Evolutionary conservation across 2,329 filamentous ascomycete genomes (phyloP).

Genomic region (Fusarium albidum): DNA sequence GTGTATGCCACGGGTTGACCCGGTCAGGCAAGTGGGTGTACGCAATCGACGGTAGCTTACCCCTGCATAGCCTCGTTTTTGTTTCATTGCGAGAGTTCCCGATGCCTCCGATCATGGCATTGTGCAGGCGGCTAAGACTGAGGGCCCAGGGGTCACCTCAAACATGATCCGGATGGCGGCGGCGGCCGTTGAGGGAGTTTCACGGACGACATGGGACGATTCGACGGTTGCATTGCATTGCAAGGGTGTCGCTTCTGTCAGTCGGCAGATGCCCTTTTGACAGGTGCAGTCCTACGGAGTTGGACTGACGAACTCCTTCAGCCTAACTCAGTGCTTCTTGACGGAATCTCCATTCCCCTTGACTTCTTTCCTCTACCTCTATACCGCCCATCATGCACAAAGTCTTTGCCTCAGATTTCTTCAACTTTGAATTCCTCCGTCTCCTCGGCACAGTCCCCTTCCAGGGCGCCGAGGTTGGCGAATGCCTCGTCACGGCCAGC

Average conservation of each 20-base stretch:
- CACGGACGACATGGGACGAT: not conserved
- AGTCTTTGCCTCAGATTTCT: slow-evolving; percentile 41
- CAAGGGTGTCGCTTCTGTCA: no score
- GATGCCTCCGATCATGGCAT: no score
- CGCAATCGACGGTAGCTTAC: no score
- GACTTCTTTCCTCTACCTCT: not conserved
- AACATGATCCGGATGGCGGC: not conserved
- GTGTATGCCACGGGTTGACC: no score
- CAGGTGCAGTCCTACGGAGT: no score
- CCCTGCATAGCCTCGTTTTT: not conserved
- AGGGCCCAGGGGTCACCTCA: no score
- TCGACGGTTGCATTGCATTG: not conserved
- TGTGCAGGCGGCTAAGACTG: no score
- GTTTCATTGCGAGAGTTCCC: not conserved
- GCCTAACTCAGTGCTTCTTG: not conserved
- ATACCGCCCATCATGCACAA: slow-evolving; percentile 38
- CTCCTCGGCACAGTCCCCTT: slow-evolving; percentile 47
- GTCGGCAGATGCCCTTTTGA: no score
- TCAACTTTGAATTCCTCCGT: slow-evolving; percentile 54
- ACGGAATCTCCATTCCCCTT: not conserved
- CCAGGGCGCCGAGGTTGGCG: slow-evolving; percentile 50
- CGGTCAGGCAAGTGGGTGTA: no score
- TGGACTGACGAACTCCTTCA: not conserved
- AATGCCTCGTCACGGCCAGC: slow-evolving; percentile 48
- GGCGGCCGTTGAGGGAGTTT: not conserved